Evolutionary conservation across 164 flowering plant genomes (phyloP).

Genomic region (Saururus chinensis): DNA sequence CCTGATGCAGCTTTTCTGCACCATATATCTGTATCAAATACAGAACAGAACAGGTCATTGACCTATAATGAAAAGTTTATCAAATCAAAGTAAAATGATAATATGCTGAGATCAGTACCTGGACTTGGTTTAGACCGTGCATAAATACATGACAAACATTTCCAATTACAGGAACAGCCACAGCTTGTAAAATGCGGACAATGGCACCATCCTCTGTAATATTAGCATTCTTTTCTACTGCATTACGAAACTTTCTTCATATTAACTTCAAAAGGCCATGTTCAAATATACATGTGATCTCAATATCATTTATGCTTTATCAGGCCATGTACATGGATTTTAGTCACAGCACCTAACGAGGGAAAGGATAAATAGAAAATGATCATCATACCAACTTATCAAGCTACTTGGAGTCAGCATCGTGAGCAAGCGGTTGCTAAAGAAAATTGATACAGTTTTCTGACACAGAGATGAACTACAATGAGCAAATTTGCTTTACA

Average conservation of each 20-base stretch:
- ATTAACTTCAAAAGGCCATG: not conserved
- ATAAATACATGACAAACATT: slow-evolving; percentile 92
- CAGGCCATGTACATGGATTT: not conserved
- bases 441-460: too few relatives aligned
- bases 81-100: not conserved
- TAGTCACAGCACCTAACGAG: too few relatives aligned
- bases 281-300: too few relatives aligned
- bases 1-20: not conserved
- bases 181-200: slow-evolving; percentile 59
- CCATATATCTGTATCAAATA: not conserved
- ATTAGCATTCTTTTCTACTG: slow-evolving; percentile 49
- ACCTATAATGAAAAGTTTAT: not conserved
- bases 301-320: not conserved
- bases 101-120: slow-evolving; percentile 28
- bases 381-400: not conserved
- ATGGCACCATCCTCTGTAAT: slow-evolving; percentile 55
- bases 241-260: slow-evolving; percentile 5
- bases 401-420: too few relatives aligned
- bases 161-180: slow-evolving; percentile 89
- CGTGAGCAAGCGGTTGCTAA: too few relatives aligned
- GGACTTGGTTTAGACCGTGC: slow-evolving; percentile 80
- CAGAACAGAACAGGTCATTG: not conserved
- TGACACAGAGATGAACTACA: too few relatives aligned
- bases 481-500: too few relatives aligned
- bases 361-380: not conserved